Base-by-base conservation (phyloP, 2,329 filamentous ascomycete species). In the Paraphaeosphaeria minitans region DNA sequence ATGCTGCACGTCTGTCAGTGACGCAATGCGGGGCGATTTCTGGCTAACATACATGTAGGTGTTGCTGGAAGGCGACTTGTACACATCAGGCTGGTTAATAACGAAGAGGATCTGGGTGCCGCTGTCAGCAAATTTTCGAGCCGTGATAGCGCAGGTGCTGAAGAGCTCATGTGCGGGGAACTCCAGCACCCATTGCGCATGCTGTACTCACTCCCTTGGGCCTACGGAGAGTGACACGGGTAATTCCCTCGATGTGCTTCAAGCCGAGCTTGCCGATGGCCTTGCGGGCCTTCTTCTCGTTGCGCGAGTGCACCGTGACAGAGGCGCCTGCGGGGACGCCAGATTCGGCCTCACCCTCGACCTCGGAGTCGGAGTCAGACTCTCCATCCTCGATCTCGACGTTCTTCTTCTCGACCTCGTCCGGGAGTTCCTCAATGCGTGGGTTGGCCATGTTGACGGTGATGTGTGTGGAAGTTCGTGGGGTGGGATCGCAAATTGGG, bases 221-320 rank as follows among this genome's bases (percentile, higher is more conserved):
- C 81, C 96, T 88, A 83, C 95, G 91, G 77, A 99, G 89, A 69
- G 96, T 99, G 75, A 99, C 96, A 78, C 95, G 90, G 76, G 95
- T 99, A 82, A 99, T 99, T 79, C 95, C 96, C 76, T 91, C 90
- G 71, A 99, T 90, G 77, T 94, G 93, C 86, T 92, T 95, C 79
- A 99, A 85, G 79, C 96, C 93, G 78, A 98, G 89, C 89, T 99
- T 99, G 81, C 93, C 91, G 79, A 99, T 96, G 77, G 93, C 93
- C 88, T 99, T 99, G 84, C 95, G 90, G 75, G 95, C 96, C 89
- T 99, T 99, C 91, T 99, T 99, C 90, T 99, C 95, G 85, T 98
- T 98, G 82, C 95, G 93, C 78, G 92, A 97, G 87, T 98, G 94
- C 77, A 99, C 89, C 74, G 95, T 88, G 77, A 94, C 90, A 67